Conservation (phyloP, 2,329 filamentous ascomycete species). For the Beauveria medogensis region DNA sequence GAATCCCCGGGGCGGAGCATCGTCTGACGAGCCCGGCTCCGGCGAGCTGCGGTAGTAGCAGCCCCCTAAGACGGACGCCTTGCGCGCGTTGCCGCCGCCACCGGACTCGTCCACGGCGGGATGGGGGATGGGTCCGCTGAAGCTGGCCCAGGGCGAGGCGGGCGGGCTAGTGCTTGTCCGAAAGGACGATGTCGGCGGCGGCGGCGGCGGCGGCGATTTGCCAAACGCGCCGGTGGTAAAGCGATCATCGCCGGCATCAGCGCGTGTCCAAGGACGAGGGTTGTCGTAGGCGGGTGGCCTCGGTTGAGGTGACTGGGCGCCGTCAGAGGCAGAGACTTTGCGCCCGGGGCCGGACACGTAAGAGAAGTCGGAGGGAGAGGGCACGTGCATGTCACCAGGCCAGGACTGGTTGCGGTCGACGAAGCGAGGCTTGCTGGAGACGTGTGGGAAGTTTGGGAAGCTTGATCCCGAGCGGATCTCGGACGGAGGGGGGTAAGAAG, state of each 20-base stretch:
- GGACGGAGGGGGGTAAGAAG: background rate
- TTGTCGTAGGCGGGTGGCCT: background rate
- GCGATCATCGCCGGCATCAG: background rate
- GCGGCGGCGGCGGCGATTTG: background rate
- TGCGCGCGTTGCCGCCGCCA: background rate
- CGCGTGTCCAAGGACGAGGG: background rate
- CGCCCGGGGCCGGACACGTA: background rate
- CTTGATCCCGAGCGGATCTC: background rate
- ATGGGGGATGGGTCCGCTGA: background rate
- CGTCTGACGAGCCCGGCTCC: background rate
- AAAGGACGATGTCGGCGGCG: background rate
- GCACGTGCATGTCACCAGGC: background rate
- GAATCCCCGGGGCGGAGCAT: background rate
- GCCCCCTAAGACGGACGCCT: background rate
- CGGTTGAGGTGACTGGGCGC: background rate
- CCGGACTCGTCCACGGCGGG: background rate
- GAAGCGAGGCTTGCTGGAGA: background rate
- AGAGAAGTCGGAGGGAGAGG: background rate
- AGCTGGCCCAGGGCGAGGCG: background rate
- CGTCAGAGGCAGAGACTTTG: background rate
- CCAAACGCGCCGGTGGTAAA: slow-evolving; percentile 6
- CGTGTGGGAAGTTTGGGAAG: background rate
- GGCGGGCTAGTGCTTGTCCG: background rate
- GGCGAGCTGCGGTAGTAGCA: background rate
- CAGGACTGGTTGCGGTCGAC: slow-evolving; percentile 3